Percentiles rank a stretch among this genome's conserved stretches.
Evolutionary conservation across 2,329 filamentous ascomycete species (phyloP).

Genomic region (Capronia americana): DNA sequence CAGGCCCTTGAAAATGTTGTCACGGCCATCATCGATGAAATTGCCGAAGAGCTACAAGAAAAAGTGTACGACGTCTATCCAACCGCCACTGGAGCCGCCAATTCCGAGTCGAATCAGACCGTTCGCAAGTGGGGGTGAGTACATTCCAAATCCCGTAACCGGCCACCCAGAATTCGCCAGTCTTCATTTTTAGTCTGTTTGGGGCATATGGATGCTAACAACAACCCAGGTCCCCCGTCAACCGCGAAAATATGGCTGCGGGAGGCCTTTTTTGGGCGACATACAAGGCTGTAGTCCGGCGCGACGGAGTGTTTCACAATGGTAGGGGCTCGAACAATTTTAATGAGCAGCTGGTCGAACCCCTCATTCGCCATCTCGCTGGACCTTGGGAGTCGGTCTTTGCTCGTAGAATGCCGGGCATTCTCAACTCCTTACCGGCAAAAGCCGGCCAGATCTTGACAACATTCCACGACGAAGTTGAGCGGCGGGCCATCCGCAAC

Average conservation of each 20-base stretch:
- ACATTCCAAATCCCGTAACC: neutral
- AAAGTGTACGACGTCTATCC: slow-evolving; percentile 2
- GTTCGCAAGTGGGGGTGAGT: slow-evolving; percentile 47
- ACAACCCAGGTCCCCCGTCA: slow-evolving; percentile 39
- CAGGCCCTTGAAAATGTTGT: slow-evolving; percentile 5
- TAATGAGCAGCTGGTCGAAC: slow-evolving; percentile 41
- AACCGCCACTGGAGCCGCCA: neutral
- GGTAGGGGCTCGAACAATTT: slow-evolving; percentile 46
- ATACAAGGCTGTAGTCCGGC: slow-evolving; percentile 63
- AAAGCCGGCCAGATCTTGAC: slow-evolving; percentile 32
- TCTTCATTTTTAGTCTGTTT: neutral
- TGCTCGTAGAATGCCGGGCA: slow-evolving; percentile 23
- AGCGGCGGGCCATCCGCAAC: slow-evolving; percentile 47
- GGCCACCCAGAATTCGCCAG: neutral
- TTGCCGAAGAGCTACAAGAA: neutral
- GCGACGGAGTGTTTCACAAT: slow-evolving; percentile 56
- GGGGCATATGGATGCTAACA: neutral
- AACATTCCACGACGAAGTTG: slow-evolving; percentile 44
- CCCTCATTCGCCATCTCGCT: slow-evolving; percentile 45
- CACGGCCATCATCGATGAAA: neutral
- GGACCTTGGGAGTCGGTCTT: slow-evolving; percentile 51
- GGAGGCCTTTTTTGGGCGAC: slow-evolving; percentile 61
- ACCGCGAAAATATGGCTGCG: slow-evolving; percentile 44
- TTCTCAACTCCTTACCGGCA: slow-evolving; percentile 41
- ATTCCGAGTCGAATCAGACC: neutral